Base-by-base conservation (phyloP, 306 rosid genomes). In the Castanea mollissima region DNA sequence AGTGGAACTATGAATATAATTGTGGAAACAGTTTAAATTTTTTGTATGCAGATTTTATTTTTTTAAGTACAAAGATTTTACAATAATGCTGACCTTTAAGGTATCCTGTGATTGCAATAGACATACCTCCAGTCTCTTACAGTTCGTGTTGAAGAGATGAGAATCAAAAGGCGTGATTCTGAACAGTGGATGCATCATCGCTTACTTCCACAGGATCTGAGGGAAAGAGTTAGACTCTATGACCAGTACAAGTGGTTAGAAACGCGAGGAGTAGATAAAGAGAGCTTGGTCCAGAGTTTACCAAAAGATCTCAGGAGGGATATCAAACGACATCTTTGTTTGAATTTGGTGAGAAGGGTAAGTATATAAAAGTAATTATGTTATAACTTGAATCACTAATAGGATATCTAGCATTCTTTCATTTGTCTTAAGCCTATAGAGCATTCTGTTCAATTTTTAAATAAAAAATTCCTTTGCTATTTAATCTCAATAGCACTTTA, bases 301-400 rank as follows among this genome's bases (percentile, higher is more conserved):
- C 92, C 92, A 2, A 88, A 88, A 72, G 92, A 88, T 84, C 88
- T 88, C 35, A 81, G 89, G 63, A 79, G 88, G 35, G 92, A 88
- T 76, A 88, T 88, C 29, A 88, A 88, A 82, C 83, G 92, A 0
- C 92, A 88, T 81, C 88, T 88, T 35, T 88, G 90, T 81, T 74
- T 88, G 76, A 88, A 90, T 86, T 88, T 94, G 82, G 99, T 94
- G 46, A 90, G 92, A 91, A 86, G 97, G 91, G 97, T 92, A 83
- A 81, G 94, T 59, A 31, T 71, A 54, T 1, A 20, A 2, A 46
- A 68, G 32, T 19, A 18, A 52, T 19, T 63, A 59, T 75, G 31
- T 20, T 21, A 5, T 32, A 32, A 32, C 35, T 81, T 21, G 11
- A 49, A 35, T 41, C 32, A 44, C 18, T 8, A 38, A 41, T 6